Conservation (phyloP, 352 stramenopile genomes). For the Pythium rhizo-oryzae region DNA sequence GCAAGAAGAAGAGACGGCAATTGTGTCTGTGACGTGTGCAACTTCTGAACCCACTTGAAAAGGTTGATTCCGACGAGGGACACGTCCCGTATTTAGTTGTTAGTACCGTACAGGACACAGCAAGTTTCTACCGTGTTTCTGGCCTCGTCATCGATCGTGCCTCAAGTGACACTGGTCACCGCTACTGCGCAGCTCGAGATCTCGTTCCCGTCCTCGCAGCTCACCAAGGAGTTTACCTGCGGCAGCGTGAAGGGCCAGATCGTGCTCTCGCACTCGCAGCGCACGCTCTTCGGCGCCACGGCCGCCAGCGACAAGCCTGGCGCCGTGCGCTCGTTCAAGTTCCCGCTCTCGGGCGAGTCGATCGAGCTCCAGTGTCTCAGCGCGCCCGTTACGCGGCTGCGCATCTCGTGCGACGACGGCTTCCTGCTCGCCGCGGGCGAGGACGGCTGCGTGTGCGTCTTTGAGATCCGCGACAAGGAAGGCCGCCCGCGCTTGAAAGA, state of each 20-base stretch:
- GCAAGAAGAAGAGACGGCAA: too few species aligned
- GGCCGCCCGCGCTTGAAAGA: slow-evolving; percentile 57
- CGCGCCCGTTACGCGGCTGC: slow-evolving; percentile 77
- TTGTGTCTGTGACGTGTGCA: too few species aligned
- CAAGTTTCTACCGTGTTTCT: too few species aligned
- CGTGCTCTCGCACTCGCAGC: slow-evolving; percentile 79
- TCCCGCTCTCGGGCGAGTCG: slow-evolving; percentile 90
- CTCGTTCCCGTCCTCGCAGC: slow-evolving; percentile 75
- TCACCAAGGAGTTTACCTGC: slow-evolving; percentile 82
- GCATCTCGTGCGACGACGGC: slow-evolving; percentile 86
- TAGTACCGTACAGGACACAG: too few species aligned
- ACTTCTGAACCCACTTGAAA: too few species aligned
- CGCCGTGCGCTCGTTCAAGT: slow-evolving; percentile 85
- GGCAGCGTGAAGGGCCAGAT: slow-evolving; percentile 86
- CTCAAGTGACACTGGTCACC: too few species aligned
- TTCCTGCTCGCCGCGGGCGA: slow-evolving; percentile 91
- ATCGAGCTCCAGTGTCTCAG: slow-evolving; percentile 87
- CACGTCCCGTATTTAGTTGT: too few species aligned
- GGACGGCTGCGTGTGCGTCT: slow-evolving; percentile 85
- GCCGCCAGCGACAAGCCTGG: slow-evolving; percentile 76
- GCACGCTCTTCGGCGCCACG: slow-evolving; percentile 89
- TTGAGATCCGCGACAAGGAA: slow-evolving; percentile 90
- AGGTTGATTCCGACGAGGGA: too few species aligned
- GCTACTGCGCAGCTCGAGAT: too few species aligned
- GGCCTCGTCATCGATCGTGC: too few species aligned